Conservation (phyloP, 2,329 filamentous ascomycete genomes). For the Rugonectria rugulosa region DNA sequence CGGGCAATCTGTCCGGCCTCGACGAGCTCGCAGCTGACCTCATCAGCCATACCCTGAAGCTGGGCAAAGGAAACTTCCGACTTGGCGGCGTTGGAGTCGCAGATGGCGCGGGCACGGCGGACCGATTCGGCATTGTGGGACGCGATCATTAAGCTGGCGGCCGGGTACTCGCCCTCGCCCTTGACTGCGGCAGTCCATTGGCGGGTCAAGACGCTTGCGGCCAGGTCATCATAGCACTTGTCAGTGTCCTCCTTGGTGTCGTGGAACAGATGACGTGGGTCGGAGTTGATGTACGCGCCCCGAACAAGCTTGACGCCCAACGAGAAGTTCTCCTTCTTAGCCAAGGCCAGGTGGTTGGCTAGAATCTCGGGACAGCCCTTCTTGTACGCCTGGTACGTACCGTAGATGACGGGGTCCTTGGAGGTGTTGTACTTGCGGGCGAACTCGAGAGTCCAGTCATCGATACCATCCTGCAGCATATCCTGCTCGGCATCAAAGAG, state of each 20-base stretch:
- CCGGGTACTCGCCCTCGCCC: constrained; percentile 58
- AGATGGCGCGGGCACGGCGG: constrained; percentile 59
- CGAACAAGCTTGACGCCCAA: constrained; percentile 79
- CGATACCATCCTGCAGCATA: constrained; percentile 78
- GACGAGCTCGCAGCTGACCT: constrained; percentile 75
- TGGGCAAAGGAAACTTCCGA: constrained; percentile 64
- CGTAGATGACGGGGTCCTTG: constrained; percentile 76
- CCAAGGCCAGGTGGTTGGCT: constrained; percentile 65
- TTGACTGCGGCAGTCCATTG: constrained; percentile 48
- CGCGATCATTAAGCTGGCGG: constrained; percentile 74
- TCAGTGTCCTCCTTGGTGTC: constrained; percentile 77
- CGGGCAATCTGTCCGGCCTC: constrained; percentile 45
- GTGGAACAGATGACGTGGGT: constrained; percentile 74
- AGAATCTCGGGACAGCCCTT: constrained; percentile 67
- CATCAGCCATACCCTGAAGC: constrained; percentile 95
- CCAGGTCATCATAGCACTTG: constrained; percentile 74
- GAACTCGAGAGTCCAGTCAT: constrained; percentile 80
- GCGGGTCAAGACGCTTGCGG: constrained; percentile 70
- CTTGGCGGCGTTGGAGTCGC: constrained; percentile 53
- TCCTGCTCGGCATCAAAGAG: constrained; percentile 90
- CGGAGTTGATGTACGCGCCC: constrained; percentile 75
- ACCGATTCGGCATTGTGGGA: constrained; percentile 84
- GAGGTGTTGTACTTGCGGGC: constrained; percentile 79
- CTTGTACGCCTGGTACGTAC: constrained; percentile 81
- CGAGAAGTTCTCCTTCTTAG: constrained; percentile 66